Percentiles rank a stretch among this genome's conserved stretches.
Conservation (phyloP, 2,329 filamentous ascomycete species). For the Paraphaeosphaeria sporulosa region DNA sequence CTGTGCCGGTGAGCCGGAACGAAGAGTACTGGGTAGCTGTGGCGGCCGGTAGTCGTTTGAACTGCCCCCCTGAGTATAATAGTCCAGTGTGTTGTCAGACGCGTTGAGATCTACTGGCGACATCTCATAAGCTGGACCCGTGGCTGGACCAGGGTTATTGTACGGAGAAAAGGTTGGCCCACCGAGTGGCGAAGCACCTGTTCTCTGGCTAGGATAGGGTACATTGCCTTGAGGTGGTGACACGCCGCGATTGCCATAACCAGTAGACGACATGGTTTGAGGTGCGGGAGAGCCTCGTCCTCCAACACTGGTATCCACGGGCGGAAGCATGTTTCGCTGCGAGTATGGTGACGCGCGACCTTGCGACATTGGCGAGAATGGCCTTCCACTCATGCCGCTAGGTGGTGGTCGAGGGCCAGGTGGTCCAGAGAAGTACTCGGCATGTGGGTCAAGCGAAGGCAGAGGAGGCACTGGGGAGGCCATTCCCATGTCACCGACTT, state of each 20-base stretch:
- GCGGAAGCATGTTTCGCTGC: slow-evolving; percentile 35
- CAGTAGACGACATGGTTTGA: slow-evolving; percentile 30
- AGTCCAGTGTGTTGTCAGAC: slow-evolving; percentile 26
- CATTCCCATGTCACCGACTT: slow-evolving; percentile 67
- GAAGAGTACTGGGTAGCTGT: slow-evolving; percentile 35
- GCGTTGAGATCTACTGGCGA: slow-evolving; percentile 43
- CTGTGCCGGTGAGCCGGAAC: slow-evolving; percentile 39
- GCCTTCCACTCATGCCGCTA: slow-evolving; percentile 31
- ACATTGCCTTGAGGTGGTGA: slow-evolving; percentile 22
- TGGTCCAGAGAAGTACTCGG: slow-evolving; percentile 39
- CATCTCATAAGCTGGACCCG: slow-evolving; percentile 42
- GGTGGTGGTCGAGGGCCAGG: slow-evolving; percentile 24
- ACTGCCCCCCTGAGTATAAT: slow-evolving; percentile 30
- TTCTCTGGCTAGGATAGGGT: slow-evolving; percentile 19
- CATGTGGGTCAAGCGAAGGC: slow-evolving; percentile 37
- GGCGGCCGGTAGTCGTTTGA: slow-evolving; percentile 33
- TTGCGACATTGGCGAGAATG: slow-evolving; percentile 42
- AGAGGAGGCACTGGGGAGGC: slow-evolving; percentile 41
- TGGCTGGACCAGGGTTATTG: slow-evolving; percentile 34
- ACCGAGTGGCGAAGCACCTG: slow-evolving; percentile 19
- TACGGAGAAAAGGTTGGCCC: slow-evolving; percentile 43
- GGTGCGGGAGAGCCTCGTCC: slow-evolving; percentile 34
- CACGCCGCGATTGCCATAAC: slow-evolving; percentile 26
- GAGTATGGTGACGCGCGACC: slow-evolving; percentile 38
- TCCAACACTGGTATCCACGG: slow-evolving; percentile 39